These are phyloP conservation scores for Pholiota microspora DNA, from an alignment of 768 basidiomycete species.

Conservation along the genomic window DNA sequence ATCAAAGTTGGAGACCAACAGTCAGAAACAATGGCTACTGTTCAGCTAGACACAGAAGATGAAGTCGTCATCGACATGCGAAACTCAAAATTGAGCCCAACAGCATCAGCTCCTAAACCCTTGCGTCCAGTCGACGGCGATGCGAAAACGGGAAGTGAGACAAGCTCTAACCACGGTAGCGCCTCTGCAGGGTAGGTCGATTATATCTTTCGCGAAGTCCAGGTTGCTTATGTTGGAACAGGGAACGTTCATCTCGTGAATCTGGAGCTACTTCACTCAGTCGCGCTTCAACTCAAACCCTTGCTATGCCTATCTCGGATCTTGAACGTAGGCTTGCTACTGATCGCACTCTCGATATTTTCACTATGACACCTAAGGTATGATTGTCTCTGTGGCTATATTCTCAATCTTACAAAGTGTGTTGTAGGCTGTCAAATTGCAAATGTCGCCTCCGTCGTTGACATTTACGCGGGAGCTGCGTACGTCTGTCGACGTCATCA, in stretches of 20 bases:
- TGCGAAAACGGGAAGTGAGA: conserved; percentile 39
- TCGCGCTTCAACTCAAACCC: conserved; percentile 47
- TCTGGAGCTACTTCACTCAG: conserved; percentile 54
- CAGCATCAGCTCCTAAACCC: conserved; percentile 15
- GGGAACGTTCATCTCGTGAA: conserved; percentile 61
- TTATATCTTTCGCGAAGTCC: not conserved
- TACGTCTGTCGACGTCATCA: conserved; percentile 63
- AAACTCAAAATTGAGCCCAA: conserved; percentile 30
- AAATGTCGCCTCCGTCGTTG: conserved; percentile 80
- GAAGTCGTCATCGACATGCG: conserved; percentile 59
- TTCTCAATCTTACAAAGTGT: not conserved
- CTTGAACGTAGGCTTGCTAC: conserved; percentile 81
- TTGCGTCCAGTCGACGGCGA: conserved; percentile 26
- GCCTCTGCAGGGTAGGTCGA: conserved; percentile 54
- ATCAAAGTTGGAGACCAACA: conserved; percentile 44
- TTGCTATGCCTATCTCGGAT: conserved; percentile 63
- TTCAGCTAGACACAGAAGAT: conserved; percentile 40
- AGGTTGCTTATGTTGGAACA: conserved; percentile 23
- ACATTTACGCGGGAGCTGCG: conserved; percentile 79
- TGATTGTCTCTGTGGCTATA: conserved; percentile 8
- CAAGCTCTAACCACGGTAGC: conserved; percentile 50
- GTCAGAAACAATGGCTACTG: conserved; percentile 15
- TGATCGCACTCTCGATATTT: conserved; percentile 83
- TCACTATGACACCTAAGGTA: conserved; percentile 93
- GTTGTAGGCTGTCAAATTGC: conserved; percentile 78